Percentiles rank a stretch among this genome's conserved stretches.
Evolutionary conservation across 2,329 filamentous ascomycete genomes (phyloP).

Genomic region (Sporothrix phasma): DNA sequence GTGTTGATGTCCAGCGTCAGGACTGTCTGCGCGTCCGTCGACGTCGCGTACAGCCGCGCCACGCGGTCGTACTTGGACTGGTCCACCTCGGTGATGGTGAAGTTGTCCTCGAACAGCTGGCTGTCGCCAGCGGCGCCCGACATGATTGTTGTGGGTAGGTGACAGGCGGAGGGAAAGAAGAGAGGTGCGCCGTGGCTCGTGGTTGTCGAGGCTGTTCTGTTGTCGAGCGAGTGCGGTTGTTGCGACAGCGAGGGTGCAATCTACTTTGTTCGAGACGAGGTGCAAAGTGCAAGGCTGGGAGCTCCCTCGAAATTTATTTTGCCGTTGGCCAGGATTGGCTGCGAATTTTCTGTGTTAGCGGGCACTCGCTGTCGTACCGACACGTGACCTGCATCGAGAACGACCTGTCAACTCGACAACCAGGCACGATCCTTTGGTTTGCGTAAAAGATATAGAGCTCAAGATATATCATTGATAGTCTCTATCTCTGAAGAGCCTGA

Average conservation of each 20-base stretch:
- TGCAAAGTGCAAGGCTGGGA: background rate
- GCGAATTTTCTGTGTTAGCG: conserved; percentile 9
- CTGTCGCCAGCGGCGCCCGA: conserved; percentile 63
- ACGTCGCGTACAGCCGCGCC: conserved; percentile 70
- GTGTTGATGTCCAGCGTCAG: conserved; percentile 89
- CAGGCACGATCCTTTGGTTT: too few relatives aligned
- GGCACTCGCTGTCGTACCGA: background rate
- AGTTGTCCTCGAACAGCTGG: conserved; percentile 87
- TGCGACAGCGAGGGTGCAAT: background rate
- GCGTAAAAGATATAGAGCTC: too few relatives aligned
- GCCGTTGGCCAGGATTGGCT: background rate
- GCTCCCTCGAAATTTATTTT: conserved; percentile 13
- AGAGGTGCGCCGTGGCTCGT: background rate
- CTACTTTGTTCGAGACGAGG: background rate
- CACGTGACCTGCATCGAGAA: conserved; percentile 3
- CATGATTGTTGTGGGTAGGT: conserved; percentile 29
- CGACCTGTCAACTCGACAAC: background rate
- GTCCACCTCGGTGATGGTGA: conserved; percentile 71
- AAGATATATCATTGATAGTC: too few relatives aligned
- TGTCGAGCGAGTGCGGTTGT: background rate
- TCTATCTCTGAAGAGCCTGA: too few relatives aligned
- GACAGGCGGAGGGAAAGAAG: background rate
- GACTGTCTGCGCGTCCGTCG: conserved; percentile 60
- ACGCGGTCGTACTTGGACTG: conserved; percentile 91
- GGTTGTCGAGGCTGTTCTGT: too few relatives aligned